Base-by-base conservation (phyloP, 139 green algal species). In the Raphidocelis subcapitata region DNA sequence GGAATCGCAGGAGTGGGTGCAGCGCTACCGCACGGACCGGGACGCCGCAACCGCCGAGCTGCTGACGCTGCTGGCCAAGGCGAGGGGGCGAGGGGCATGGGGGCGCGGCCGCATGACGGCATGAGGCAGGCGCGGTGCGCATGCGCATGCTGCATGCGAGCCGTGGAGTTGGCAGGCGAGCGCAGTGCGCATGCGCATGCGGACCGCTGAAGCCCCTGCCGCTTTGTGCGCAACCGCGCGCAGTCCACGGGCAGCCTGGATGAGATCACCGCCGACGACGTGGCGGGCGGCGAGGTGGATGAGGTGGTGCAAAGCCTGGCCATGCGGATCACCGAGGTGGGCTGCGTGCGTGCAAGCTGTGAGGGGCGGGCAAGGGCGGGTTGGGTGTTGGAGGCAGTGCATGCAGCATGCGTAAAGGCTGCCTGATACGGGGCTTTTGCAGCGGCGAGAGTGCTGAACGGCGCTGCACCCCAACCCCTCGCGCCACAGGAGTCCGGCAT, bases 211-310 rank as follows among this genome's bases (percentile, higher is more conserved):
- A 31, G 14, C 24, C 12, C 23, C 52, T 59, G 16, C 20, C 1
- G 36, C 16, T 1, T 28, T 1, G 8, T 37, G n/a, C 15, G 4
- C 24, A 59, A 59, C 24, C 3, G n/a, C n/a, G n/a, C n/a, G 32
- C 47, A 49, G 41, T 49, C 41, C 41, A 49, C 41, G 41, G 41
- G 3, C 82, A 91, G 85, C 77, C 80, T 23, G 73, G 36, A 65
- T 18, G 84, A 76, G 21, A 59, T 92, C 32, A 86, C 57, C 0
- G 75, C 61, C 23, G 81, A 87, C 44, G 84, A 87, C 47, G 79
- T 89, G 37, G 87, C 90, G 54, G 80, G 81, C 35, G 84, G 82
- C 0, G 87, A 91, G 64, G 85, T 91, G 75, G 87, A 92, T 61
- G 73, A 82, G 31, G 64, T 89, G 37, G 79, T 85, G 5, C 44